phyloP scores from a whole-genome alignment of 257 asterid species.

The Osmanthus fragrans region DNA sequence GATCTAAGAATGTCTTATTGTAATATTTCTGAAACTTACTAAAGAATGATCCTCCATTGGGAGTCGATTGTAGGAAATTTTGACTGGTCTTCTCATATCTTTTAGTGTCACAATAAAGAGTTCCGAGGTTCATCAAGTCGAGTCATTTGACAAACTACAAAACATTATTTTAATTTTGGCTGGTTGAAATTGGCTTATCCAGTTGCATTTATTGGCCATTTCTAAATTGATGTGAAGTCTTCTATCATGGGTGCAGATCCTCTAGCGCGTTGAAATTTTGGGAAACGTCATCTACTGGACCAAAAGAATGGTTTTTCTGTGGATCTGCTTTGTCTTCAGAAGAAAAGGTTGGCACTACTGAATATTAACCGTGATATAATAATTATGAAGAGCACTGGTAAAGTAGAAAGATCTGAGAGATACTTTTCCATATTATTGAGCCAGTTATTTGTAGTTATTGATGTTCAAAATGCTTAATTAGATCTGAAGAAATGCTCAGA shows the following conservation, averaged over 20 bases:
- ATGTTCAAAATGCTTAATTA: neutral
- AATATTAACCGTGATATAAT: neutral
- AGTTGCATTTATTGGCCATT: neutral
- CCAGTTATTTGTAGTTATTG: neutral
- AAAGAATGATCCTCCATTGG: too few relatives aligned
- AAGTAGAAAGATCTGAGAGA: neutral
- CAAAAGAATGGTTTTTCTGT: slow-evolving; percentile 68
- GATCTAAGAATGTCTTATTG: too few relatives aligned
- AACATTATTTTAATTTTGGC: neutral
- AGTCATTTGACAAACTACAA: neutral
- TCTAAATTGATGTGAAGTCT: neutral
- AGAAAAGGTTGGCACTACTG: slow-evolving; percentile 61
- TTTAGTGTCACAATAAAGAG: neutral
- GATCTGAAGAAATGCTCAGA: neutral
- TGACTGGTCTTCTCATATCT: too few relatives aligned
- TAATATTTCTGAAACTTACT: too few relatives aligned
- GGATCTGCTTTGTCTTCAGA: slow-evolving; percentile 85
- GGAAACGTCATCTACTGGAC: slow-evolving; percentile 43
- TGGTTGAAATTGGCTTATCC: neutral
- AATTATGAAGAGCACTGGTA: neutral
- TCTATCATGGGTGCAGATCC: slow-evolving; percentile 40
- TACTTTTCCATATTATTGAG: neutral
- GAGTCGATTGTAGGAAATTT: too few relatives aligned
- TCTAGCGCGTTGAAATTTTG: slow-evolving; percentile 38
- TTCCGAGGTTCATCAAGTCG: neutral